Base-by-base conservation (phyloP, 2,329 filamentous ascomycete species). In the Fusarium tuaranense region DNA sequence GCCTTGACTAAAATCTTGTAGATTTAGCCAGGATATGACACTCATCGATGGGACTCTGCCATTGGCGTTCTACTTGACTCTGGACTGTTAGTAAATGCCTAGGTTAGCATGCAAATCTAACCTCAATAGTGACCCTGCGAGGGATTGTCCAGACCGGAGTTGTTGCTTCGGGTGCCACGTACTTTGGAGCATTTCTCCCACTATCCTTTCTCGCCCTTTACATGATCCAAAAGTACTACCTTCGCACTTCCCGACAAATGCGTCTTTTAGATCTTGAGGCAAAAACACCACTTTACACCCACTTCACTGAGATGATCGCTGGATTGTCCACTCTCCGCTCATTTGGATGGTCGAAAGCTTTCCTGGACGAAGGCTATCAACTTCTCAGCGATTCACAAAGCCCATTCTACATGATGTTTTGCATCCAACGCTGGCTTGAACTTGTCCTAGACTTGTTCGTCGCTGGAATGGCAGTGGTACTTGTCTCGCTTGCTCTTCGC, bases 161-260 rank as follows among this genome's bases (percentile, higher is more conserved):
- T 4, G 75, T 80, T 7, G 78, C 77, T 10, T 78, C 76, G 0
- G 78, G 77, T 8, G 73, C 76, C 5, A 74, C 44, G 8, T 78
- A 78, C 53, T 73, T 84, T 1, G 84, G 82, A 1, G 82, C 84
- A 6, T 81, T 82, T 7, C 82, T 87, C 59, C 87, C 87, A 0
- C 67, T 85, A 2, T 81, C 85, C 3, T 76, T 87, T 25, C 65
- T 82, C 9, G 79, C 81, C 0, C 71, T 87, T 1, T 88, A 86
- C 68, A 58, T 84, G 1, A 79, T 89, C 7, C 87, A 88, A 64
- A 86, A 84, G 61, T 82, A 85, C 67, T 90, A 89, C 72, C 82
- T 90, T 4, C 83, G 86, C 1, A 89, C 88, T 0, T 89, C 87
- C 0, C 83, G 87, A 0, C 87, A 89, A 73, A 77, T 90, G 30